Evolutionary conservation across 176 grass and related monocot genomes (phyloP), one percentile per base, ranked within the genome.

Genomic region (Olyra latifolia): DNA sequence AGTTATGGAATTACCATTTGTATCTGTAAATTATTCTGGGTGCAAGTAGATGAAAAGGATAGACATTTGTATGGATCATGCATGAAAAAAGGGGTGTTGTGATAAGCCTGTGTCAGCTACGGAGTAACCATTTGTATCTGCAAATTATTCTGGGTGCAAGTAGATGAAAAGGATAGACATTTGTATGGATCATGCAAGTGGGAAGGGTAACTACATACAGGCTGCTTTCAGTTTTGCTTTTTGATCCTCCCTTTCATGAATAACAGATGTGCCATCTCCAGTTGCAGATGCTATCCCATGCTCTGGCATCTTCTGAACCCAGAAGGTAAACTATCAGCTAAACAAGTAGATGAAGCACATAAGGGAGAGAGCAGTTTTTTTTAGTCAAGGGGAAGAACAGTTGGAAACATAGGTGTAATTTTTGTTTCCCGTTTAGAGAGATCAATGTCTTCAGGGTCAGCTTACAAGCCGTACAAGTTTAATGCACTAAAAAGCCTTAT

Each of bases 121-220:
- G 32, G 32, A 35, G 32, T 35, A 3, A 35, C 32, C 32, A 41
- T 19, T 40, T 65, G 29, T 38, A 32, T 20, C 43, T 23, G 13
- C 43, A 69, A 64, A 14, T 12, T 35, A 42, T 69, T 41, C 12
- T 62, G 32, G 52, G 58, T 66, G 59, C 42, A 73, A 73, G 58
- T 47, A 48, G 8, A 49, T 42, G 6, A 83, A 30, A 58, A 62
- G 14, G 22, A 24, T 28, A 6, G 15, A 38, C 38, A 28, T 30
- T 30, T 59, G 58, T 71, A 72, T 66, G 25, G 16, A 32, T 57
- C 19, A 30, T 71, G 10, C 58, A 78, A 72, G 22, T 79, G 59
- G 58, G 7, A 58, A 48, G 49, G 42, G 55, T 62, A 82, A 20
- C 44, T 29, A 38, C 63, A 60, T 15, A 23, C 65, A 20, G 25